Conservation (phyloP, 1,284 basidiomycete genomes). For the Ustilago sp. region DNA sequence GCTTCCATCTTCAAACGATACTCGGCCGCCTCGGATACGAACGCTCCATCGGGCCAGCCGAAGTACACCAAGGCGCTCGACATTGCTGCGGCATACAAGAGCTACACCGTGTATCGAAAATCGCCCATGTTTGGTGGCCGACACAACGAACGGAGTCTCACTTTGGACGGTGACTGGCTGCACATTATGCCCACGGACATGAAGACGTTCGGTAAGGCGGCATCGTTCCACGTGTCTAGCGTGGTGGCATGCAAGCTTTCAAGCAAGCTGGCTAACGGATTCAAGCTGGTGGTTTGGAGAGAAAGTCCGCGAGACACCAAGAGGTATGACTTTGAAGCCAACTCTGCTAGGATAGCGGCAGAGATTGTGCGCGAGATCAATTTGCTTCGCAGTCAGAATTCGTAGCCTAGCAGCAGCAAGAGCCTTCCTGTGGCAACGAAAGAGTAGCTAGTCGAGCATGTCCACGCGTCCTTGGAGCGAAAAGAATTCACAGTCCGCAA, state of each 20-base stretch:
- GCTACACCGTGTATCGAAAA: conserved; percentile 93
- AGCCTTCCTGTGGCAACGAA: background rate
- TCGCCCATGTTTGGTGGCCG: conserved; percentile 80
- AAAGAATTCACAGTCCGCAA: conserved; percentile 11
- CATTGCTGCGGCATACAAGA: conserved; percentile 77
- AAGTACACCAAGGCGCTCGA: conserved; percentile 69
- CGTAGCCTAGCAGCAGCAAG: conserved; percentile 5
- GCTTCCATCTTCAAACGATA: conserved; percentile 72
- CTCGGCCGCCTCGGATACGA: conserved; percentile 77
- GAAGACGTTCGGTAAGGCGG: conserved; percentile 73
- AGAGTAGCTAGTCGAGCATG: background rate
- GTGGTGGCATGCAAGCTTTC: conserved; percentile 86
- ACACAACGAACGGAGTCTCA: conserved; percentile 88
- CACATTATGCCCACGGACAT: conserved; percentile 74
- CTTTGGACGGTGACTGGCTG: conserved; percentile 94
- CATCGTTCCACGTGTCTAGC: conserved; percentile 90
- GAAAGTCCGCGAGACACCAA: conserved; percentile 78
- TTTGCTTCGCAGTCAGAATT: conserved; percentile 37
- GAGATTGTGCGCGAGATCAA: conserved; percentile 69
- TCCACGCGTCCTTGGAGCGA: conserved; percentile 2
- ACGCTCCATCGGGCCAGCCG: conserved; percentile 71
- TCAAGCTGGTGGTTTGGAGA: conserved; percentile 83
- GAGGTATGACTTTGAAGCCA: conserved; percentile 97
- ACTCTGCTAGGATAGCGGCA: conserved; percentile 83
- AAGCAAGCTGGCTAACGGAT: conserved; percentile 81